A percentile compares a stretch with the other conserved stretches of the same genome.
Conservation (phyloP, 306 rosid genomes). For the Gastrolobium villosum region DNA sequence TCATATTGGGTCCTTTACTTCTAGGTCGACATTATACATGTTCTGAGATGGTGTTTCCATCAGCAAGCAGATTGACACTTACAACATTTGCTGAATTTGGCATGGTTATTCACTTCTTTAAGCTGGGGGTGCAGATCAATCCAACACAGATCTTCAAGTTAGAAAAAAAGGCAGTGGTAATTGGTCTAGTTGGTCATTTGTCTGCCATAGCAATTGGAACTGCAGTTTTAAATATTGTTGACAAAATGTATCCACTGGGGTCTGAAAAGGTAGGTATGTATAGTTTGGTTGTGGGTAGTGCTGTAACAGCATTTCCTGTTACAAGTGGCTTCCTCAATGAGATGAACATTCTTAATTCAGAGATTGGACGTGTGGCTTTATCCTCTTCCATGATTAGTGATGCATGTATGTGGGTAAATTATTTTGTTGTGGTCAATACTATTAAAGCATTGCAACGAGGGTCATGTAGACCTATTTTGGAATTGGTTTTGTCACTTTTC, state of each 20-base stretch:
- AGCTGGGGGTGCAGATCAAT: conserved; percentile 44
- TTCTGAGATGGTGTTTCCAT: conserved; percentile 6
- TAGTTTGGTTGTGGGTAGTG: background rate
- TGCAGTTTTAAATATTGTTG: background rate
- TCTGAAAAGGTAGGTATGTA: background rate
- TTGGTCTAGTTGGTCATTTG: conserved; percentile 30
- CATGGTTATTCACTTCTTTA: conserved; percentile 48
- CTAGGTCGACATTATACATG: background rate
- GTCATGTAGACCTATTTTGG: background rate
- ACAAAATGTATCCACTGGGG: background rate
- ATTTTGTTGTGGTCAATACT: conserved; percentile 3
- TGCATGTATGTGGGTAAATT: conserved; percentile 25
- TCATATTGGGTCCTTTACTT: conserved; percentile 44
- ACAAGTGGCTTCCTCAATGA: conserved; percentile 29
- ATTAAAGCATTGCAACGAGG: background rate
- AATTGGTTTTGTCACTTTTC: background rate
- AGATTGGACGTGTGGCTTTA: conserved; percentile 48
- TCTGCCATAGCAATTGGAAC: background rate
- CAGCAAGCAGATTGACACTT: conserved; percentile 26
- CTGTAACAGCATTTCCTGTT: conserved; percentile 38
- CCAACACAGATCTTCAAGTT: conserved; percentile 9
- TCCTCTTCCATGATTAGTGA: conserved; percentile 48
- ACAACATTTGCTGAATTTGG: conserved; percentile 53
- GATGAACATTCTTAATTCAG: conserved; percentile 52
- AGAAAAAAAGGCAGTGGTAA: conserved; percentile 34